Evolutionary conservation across 2,329 filamentous ascomycete species (phyloP).

Genomic region (Mariannaea elegans): DNA sequence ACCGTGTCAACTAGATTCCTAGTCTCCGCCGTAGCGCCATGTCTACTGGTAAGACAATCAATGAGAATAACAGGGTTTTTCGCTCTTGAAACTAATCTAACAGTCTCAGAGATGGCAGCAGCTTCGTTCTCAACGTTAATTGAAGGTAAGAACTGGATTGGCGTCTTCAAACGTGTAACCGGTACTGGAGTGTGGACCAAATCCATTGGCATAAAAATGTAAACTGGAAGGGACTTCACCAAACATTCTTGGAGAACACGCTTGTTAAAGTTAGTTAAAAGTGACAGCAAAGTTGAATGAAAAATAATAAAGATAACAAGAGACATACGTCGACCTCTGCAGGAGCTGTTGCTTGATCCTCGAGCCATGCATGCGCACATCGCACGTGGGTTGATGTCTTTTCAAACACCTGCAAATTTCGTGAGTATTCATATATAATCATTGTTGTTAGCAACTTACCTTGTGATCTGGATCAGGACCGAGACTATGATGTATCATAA

Average conservation of each 20-base stretch:
- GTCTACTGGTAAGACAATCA: slow-evolving; percentile 16
- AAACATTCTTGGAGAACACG: slow-evolving; percentile 16
- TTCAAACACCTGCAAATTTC: slow-evolving; percentile 5
- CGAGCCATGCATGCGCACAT: slow-evolving; percentile 21
- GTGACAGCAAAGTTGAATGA: background rate
- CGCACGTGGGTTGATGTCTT: slow-evolving; percentile 15
- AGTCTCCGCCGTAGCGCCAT: slow-evolving; percentile 6
- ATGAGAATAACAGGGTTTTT: slow-evolving; percentile 6
- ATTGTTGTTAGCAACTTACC: background rate
- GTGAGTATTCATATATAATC: background rate
- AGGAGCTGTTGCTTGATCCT: slow-evolving; percentile 6
- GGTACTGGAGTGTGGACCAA: slow-evolving; percentile 12
- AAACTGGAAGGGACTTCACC: slow-evolving; percentile 12
- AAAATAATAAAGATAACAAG: background rate
- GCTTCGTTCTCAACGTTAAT: background rate
- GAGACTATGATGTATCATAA: slow-evolving; percentile 22
- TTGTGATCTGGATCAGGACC: slow-evolving; percentile 19
- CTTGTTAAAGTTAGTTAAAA: background rate
- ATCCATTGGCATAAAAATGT: slow-evolving; percentile 25
- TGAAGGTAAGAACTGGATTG: background rate
- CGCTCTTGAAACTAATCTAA: background rate
- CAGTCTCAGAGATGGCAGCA: background rate
- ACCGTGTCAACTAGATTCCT: slow-evolving; percentile 1
- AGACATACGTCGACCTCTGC: slow-evolving; percentile 19
- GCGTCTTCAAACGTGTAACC: background rate